These are phyloP conservation scores for Diaporthe helianthi DNA, from an alignment of 2,329 filamentous ascomycete genomes.

Conservation along the genomic window DNA sequence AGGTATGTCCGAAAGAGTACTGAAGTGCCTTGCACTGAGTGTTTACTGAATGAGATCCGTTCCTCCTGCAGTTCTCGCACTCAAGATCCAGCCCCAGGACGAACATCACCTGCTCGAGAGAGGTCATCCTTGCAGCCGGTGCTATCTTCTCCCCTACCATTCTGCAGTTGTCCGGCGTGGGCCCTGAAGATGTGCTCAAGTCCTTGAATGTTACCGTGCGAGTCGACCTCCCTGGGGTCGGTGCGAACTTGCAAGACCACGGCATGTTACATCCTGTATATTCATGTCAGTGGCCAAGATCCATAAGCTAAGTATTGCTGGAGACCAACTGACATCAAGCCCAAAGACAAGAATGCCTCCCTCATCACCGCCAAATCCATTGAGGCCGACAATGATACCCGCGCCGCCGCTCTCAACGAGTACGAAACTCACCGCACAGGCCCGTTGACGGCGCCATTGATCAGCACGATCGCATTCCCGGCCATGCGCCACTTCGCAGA, in stretches of 20 bases:
- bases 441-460: constrained; percentile 39
- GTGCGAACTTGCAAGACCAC: constrained; percentile 47
- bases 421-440: constrained; percentile 39
- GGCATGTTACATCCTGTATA: constrained; percentile 45
- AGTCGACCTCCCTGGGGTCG: constrained; percentile 41
- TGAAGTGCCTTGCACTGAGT: not conserved
- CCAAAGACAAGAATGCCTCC: constrained; percentile 36
- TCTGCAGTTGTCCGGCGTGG: constrained; percentile 46
- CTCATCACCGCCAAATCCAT: constrained; percentile 36
- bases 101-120: constrained; percentile 40
- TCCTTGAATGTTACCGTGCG: constrained; percentile 41
- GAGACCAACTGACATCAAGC: not conserved
- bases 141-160: constrained; percentile 43
- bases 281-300: constrained; percentile 39
- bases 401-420: constrained; percentile 32
- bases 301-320: not conserved
- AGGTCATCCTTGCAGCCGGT: constrained; percentile 43
- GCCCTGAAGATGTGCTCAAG: constrained; percentile 40
- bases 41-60: not conserved
- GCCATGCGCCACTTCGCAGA: constrained; percentile 36
- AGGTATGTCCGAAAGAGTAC: constrained; percentile 41
- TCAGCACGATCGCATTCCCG: constrained; percentile 39
- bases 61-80: constrained; percentile 40
- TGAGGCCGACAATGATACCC: constrained; percentile 27
- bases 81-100: constrained; percentile 36